Evolutionary conservation across 805 yeast species (phyloP), one percentile per base, ranked within the genome.

Genomic region (Kazachstania bromeliacearum): DNA sequence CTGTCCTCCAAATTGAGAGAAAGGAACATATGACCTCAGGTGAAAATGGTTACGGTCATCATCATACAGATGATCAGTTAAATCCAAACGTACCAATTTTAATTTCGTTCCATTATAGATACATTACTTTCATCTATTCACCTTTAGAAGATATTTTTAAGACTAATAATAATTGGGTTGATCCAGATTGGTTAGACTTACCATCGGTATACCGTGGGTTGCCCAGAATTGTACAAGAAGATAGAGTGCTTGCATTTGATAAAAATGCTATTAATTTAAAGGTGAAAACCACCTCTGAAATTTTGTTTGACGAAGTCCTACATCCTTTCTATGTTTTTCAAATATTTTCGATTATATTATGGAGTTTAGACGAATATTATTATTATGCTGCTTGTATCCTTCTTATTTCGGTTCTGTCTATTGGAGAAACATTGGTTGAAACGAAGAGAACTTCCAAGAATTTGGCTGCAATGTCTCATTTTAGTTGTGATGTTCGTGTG

Each of bases 291-390:
- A 63, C 75, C 1, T 23, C 63, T 0, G 75, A 77, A 52, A 67
- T 92, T 31, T 65, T 92, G 24, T 65, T 81, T 18, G 94, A 85
- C 51, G 98, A 92, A 57, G 85, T 87, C 0, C 62, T 92, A 28
- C 97, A 92, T 57, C 99, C 99, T 1, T 92, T 92, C 55, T 92
- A 92, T 57, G 72, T 94, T 29, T 92, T 92, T 57, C 99, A 92
- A 63, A 78, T 89, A 1, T 89, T 89, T 54, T 87, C 96, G 3
- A 82, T 92, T 38, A 63, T 88, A 22, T 64, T 92, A 31, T 92
- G 99, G 99, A 70, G 85, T 8, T 73, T 85, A 12, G 99, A 92
- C 58, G 80, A 83, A 48, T 92, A 94, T 59, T 83, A 79, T 56
- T 92, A 89, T 61, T 92, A 92, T 55, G 99, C 99, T 0, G 68